Conservation (phyloP, 768 basidiomycete species). For the Pleurotus ostreatus region DNA sequence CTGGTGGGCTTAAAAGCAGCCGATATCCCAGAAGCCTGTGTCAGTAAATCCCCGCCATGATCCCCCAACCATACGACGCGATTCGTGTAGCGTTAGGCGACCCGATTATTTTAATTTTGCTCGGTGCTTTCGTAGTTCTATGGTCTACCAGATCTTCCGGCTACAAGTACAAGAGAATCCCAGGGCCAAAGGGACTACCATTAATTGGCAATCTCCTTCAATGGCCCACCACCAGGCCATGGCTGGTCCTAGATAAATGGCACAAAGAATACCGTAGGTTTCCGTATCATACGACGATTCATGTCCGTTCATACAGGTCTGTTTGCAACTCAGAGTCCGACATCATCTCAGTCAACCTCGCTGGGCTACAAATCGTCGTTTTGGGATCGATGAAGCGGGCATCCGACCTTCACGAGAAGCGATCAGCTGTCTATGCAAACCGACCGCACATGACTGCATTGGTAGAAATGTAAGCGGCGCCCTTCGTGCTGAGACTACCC, state of each 20-base stretch:
- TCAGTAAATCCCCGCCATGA: too few species aligned
- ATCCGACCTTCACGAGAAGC: not conserved
- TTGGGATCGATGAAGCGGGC: not conserved
- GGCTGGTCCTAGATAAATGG: slow-evolving; percentile 28
- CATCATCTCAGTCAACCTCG: not conserved
- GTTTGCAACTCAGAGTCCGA: not conserved
- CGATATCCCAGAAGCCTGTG: too few species aligned
- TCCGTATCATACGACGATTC: not conserved
- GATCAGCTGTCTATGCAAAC: not conserved
- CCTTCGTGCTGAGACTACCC: not conserved
- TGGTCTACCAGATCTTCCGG: not conserved
- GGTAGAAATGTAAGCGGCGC: not conserved
- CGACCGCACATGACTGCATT: not conserved
- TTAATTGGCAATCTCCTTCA: slow-evolving; percentile 26
- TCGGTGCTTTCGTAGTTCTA: not conserved
- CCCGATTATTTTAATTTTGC: not conserved
- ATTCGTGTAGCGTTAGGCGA: not conserved
- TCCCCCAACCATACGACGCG: too few species aligned
- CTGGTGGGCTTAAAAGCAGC: too few species aligned
- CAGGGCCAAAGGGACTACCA: slow-evolving; percentile 26
- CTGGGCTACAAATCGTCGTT: not conserved
- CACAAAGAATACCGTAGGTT: slow-evolving; percentile 24
- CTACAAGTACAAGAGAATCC: slow-evolving; percentile 6
- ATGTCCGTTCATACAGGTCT: not conserved
- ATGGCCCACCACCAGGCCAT: slow-evolving; percentile 21